These are phyloP conservation scores for Aspergillus candidus DNA, from an alignment of 2,329 filamentous ascomycete species.

Conservation along the genomic window DNA sequence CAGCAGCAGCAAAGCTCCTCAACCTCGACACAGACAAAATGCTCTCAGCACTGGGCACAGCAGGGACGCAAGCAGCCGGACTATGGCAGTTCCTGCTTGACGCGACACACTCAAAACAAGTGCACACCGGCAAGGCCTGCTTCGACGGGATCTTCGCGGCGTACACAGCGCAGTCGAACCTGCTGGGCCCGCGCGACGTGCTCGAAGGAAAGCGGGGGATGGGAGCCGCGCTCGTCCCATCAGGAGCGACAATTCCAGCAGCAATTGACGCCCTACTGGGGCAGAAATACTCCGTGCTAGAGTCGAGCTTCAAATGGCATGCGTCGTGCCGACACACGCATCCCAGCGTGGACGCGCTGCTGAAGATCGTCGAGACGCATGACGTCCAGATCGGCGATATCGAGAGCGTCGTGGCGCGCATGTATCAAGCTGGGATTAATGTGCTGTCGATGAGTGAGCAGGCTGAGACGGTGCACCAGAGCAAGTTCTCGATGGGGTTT, in stretches of 20 bases:
- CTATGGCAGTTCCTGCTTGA: constrained; percentile 29
- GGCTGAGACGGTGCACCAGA: constrained; percentile 29
- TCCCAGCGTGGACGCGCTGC: constrained; percentile 25
- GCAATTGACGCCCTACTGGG: constrained; percentile 24
- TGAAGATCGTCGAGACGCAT: constrained; percentile 23
- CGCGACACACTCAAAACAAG: constrained; percentile 28
- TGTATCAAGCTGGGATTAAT: constrained; percentile 27
- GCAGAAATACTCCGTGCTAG: constrained; percentile 18
- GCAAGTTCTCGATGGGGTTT: constrained; percentile 32
- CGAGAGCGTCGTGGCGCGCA: constrained; percentile 20
- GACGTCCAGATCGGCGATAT: constrained; percentile 23
- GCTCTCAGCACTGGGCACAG: constrained; percentile 25
- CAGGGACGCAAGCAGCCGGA: constrained; percentile 28
- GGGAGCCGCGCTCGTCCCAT: constrained; percentile 20
- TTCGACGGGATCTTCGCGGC: constrained; percentile 29
- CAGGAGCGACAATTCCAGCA: constrained; percentile 14
- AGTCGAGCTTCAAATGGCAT: constrained; percentile 32
- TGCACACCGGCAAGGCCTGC: constrained; percentile 28
- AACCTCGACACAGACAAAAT: constrained; percentile 18
- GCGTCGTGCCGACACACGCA: constrained; percentile 30
- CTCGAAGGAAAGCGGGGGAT: constrained; percentile 25
- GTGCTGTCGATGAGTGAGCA: constrained; percentile 23
- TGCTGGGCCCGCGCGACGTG: constrained; percentile 24
- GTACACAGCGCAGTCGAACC: constrained; percentile 22
- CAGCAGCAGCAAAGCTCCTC: constrained; percentile 21